A percentile compares a stretch with the other conserved stretches of the same genome.
Evolutionary conservation across 106 monocot species (phyloP).

Genomic region (Dioscorea alata): DNA sequence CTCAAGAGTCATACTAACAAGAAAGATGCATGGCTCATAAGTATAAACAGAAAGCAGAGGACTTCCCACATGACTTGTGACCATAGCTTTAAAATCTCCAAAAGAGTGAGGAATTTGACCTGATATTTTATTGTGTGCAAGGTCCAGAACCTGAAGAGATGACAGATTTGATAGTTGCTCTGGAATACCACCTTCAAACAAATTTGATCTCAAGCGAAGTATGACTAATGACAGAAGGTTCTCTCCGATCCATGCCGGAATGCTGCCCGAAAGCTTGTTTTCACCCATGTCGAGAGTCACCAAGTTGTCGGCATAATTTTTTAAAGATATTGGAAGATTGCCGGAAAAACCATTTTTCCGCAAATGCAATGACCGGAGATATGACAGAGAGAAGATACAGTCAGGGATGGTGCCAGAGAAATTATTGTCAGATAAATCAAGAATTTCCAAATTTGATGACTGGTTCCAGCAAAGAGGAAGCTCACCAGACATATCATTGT

Average conservation of each 20-base stretch:
- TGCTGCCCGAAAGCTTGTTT: conserved; percentile 11
- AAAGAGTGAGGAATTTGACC: conserved; percentile 5
- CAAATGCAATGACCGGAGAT: conserved; percentile 4
- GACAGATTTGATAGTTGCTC: conserved; percentile 1
- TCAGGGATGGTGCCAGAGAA: conserved; percentile 14
- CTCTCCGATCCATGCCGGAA: conserved; percentile 17
- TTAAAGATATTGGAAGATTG: conserved; percentile 4
- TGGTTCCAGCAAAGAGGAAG: conserved; percentile 12
- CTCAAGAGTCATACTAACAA: no score
- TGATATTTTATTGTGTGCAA: conserved; percentile 15
- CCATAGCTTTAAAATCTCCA: background rate
- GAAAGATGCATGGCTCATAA: no score
- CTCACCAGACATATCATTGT: conserved; percentile 16
- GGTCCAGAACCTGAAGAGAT: conserved; percentile 11
- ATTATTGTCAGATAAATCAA: conserved; percentile 19
- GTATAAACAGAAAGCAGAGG: no score
- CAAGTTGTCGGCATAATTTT: conserved; percentile 3
- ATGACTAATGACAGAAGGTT: background rate
- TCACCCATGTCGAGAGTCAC: conserved; percentile 5
- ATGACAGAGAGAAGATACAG: conserved; percentile 1
- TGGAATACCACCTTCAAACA: conserved; percentile 18
- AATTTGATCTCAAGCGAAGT: conserved; percentile 5
- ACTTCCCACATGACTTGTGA: background rate
- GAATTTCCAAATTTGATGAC: background rate
- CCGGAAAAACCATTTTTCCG: conserved; percentile 9